phyloP scores from a whole-genome alignment of 345 rosid species.

The Euphorbia lathyris region DNA sequence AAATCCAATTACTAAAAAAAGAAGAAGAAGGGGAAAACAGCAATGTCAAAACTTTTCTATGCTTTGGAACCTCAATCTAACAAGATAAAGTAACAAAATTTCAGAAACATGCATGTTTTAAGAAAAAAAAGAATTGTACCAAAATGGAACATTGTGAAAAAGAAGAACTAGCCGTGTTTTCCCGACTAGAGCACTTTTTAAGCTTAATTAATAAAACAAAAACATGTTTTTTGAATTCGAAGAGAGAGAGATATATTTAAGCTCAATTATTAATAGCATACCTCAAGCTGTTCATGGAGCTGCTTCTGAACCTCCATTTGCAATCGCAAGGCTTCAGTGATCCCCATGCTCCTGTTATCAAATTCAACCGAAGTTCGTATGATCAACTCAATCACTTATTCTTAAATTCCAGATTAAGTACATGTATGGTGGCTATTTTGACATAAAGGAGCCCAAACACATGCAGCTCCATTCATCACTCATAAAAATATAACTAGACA shows the following conservation, averaged over 20 bases:
- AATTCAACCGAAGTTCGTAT: slow-evolving; percentile 3
- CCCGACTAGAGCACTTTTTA: neutral
- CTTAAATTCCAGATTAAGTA: neutral
- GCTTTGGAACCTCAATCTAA: neutral
- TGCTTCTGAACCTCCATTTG: slow-evolving; percentile 95
- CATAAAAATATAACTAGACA: neutral
- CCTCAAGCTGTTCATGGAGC: slow-evolving; percentile 98
- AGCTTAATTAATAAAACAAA: neutral
- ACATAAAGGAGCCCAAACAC: neutral
- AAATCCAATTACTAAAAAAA: neutral
- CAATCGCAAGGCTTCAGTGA: slow-evolving; percentile 79
- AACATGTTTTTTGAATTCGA: neutral
- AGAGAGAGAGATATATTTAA: slow-evolving; percentile 1
- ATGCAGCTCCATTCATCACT: neutral
- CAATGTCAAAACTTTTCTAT: neutral
- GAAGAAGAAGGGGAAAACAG: neutral
- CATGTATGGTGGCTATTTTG: neutral
- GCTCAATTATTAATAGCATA: slow-evolving; percentile 25
- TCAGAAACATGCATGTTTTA: neutral
- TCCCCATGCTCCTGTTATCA: slow-evolving; percentile 46
- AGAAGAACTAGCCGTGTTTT: neutral
- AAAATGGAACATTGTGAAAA: neutral
- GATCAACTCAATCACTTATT: slow-evolving; percentile 11
- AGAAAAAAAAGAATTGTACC: neutral
- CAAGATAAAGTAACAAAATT: neutral